These are phyloP conservation scores for Penicillium parvum DNA, from an alignment of 495 filamentous ascomycete species.

Conservation along the genomic window DNA sequence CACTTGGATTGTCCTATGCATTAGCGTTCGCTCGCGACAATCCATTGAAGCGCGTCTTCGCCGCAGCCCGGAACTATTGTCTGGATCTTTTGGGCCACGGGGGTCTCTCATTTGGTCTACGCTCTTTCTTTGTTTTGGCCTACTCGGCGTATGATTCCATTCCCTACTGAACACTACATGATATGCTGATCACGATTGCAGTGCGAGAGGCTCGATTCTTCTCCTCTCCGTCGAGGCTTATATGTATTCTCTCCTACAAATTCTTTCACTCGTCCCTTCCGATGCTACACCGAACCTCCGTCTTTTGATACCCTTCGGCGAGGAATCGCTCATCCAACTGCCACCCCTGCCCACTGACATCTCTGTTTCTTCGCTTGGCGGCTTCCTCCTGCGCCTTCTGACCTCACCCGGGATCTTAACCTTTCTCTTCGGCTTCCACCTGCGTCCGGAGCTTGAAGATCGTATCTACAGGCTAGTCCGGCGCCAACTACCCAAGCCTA, in stretches of 20 bases:
- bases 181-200: conserved; percentile 20
- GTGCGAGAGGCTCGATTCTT: conserved; percentile 35
- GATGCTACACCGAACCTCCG: conserved; percentile 23
- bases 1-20: conserved; percentile 38
- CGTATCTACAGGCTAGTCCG: conserved; percentile 43
- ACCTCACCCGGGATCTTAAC: conserved; percentile 33
- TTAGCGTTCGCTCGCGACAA: conserved; percentile 40
- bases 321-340: conserved; percentile 30
- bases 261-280: conserved; percentile 40
- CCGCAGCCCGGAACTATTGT: conserved; percentile 24
- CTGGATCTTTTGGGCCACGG: conserved; percentile 22
- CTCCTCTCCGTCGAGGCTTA: conserved; percentile 43
- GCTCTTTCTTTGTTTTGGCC: conserved; percentile 28
- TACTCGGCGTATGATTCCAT: conserved; percentile 30
- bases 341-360: conserved; percentile 29
- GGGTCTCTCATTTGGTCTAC: conserved; percentile 21
- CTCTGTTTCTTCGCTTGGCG: conserved; percentile 26
- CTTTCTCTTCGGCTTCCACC: conserved; percentile 33
- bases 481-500: conserved; percentile 42
- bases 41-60: conserved; percentile 35
- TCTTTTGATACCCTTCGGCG: conserved; percentile 37
- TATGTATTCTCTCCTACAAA: conserved; percentile 48
- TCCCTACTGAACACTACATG: background rate
- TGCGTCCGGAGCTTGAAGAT: conserved; percentile 40
- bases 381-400: conserved; percentile 24